Base-by-base conservation (phyloP, 2,329 filamentous ascomycete species). In the Ceratocystis eucalypticola region DNA sequence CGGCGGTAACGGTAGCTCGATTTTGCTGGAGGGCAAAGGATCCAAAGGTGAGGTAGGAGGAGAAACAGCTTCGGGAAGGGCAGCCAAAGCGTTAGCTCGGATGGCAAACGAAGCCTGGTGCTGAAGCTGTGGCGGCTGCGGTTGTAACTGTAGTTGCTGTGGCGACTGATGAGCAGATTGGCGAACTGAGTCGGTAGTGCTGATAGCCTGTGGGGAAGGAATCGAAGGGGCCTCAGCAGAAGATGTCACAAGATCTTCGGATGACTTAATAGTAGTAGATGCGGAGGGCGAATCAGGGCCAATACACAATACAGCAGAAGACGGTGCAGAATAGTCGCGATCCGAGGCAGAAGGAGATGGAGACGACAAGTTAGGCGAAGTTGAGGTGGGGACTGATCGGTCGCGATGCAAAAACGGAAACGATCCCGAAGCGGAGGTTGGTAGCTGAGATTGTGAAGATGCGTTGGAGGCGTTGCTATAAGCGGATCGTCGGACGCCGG, bases 381-480 rank as follows among this genome's bases (percentile, higher is more conserved):
- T 30, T 3, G 63, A 68, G 28, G 53, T 33, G 12, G 53, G 64
- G 5, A 61, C 30, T 5, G 64, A 61, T 61, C 61, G 66, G 65
- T 68, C 69, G 69, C 46, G 65, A 62, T 66, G 68, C 53, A 65
- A n/a, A 41, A 66, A 64, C 5, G 65, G 61, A 61, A 61, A 66
- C 64, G 64, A 67, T 70, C 71, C 70, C 62, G 70, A 65, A 57
- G 70, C 69, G 69, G 70, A 67, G 69, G 70, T 68, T 72, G 71
- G 70, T 28, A 66, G 65, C 61, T 66, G 62, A 44, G 63, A 62
- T 15, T 68, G 62, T 12, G 67, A 65, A 30, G 67, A 68, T 37
- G 67, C 67, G 57, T 79, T 79, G 66, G 78, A 78, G 68, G 80
- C 80, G 71, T 68, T 68, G 50, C 66, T 68, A 12, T 68, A 68